These are phyloP conservation scores for Chionographis japonica DNA, from an alignment of 106 monocot species.

Conservation along the genomic window DNA sequence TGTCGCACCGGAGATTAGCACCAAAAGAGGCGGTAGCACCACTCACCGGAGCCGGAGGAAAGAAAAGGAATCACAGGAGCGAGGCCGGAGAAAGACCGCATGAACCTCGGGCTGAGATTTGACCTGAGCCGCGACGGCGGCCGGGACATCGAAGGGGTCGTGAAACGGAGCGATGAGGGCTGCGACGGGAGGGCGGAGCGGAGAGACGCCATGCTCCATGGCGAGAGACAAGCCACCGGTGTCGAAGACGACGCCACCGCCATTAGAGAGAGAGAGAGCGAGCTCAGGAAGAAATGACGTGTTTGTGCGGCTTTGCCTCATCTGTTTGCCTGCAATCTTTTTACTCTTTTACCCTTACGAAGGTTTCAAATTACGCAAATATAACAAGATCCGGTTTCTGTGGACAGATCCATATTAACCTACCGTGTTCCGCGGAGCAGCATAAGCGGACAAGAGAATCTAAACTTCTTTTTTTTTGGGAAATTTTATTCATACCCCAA, in stretches of 20 bases:
- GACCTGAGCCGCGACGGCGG: slow-evolving; percentile 10
- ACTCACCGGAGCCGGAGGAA: slow-evolving; percentile 39
- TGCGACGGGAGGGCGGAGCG: slow-evolving; percentile 56
- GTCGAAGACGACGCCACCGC: slow-evolving; percentile 10
- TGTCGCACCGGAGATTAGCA: no score
- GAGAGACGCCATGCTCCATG: slow-evolving; percentile 76
- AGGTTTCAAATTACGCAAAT: no score
- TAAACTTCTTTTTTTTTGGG: no score
- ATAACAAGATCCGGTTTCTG: no score
- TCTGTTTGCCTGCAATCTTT: background rate
- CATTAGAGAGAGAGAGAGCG: slow-evolving; percentile 2
- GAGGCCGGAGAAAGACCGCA: slow-evolving; percentile 65
- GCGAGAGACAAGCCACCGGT: slow-evolving; percentile 20
- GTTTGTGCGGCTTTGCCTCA: no score
- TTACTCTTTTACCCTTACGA: background rate
- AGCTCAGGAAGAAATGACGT: background rate
- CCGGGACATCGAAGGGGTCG: background rate
- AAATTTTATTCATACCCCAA: no score
- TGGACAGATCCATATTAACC: no score
- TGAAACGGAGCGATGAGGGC: slow-evolving; percentile 18
- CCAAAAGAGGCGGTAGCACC: no score
- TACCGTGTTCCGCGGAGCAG: no score
- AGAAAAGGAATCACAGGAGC: slow-evolving; percentile 26
- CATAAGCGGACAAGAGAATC: no score
- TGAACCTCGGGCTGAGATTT: slow-evolving; percentile 1